phyloP scores from a whole-genome alignment of 805 yeast genomes.

The Candida odintsovae region DNA sequence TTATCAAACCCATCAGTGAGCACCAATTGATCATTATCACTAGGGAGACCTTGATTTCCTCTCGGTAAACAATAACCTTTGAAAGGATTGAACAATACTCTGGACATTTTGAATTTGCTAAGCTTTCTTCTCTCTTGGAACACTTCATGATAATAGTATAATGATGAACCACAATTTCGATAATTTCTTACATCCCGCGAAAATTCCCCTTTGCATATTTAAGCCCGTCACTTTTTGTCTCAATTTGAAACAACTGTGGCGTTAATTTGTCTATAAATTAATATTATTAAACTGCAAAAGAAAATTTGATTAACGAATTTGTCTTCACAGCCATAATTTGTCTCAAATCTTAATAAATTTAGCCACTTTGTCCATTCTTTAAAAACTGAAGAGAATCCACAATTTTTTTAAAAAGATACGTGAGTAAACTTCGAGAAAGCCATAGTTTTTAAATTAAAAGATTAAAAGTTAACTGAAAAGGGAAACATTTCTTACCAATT shows the following conservation, averaged over 20 bases:
- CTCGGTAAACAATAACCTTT: conserved; percentile 21
- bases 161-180: too few relatives aligned
- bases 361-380: background rate
- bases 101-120: conserved; percentile 10
- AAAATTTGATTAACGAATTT: too few relatives aligned
- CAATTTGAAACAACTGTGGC: background rate
- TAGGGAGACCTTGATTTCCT: background rate
- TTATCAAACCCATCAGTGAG: conserved; percentile 37
- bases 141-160: too few relatives aligned
- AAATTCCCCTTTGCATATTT: too few relatives aligned
- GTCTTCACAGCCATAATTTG: background rate
- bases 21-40: background rate
- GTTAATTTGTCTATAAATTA: too few relatives aligned
- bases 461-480: too few relatives aligned
- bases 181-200: background rate
- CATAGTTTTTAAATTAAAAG: too few relatives aligned
- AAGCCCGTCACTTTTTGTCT: too few relatives aligned
- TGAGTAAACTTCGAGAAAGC: too few relatives aligned
- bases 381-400: background rate
- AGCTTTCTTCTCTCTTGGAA: too few relatives aligned
- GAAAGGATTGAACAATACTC: conserved; percentile 14
- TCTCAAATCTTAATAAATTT: background rate
- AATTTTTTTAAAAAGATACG: background rate
- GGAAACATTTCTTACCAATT: too few relatives aligned
- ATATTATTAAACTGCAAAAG: too few relatives aligned